Percentiles rank a stretch among this genome's conserved stretches.
Evolutionary conservation across 192 early-diverging fungal genomes (phyloP).

Genomic region (Entophlyctis luteolus): DNA sequence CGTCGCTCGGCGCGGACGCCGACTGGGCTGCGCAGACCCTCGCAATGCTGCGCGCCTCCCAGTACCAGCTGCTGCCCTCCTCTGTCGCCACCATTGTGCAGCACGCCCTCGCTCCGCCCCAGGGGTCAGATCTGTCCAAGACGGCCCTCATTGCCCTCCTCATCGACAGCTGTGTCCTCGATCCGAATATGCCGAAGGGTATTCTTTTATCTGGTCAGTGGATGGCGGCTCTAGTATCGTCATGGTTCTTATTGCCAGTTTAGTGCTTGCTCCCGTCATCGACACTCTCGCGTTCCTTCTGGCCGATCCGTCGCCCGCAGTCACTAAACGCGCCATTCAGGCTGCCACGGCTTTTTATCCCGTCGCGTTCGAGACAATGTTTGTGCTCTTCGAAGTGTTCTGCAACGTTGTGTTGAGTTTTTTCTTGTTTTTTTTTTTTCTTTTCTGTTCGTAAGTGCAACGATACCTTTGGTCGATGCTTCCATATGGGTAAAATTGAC

Average conservation of each 20-base stretch:
- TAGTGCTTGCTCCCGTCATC: conserved; percentile 9
- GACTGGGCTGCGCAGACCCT: conserved; percentile 4
- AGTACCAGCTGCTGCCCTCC: conserved; percentile 9
- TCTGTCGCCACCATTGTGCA: conserved; percentile 12
- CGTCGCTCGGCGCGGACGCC: too few species aligned
- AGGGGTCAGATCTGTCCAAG: not conserved
- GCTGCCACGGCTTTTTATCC: not conserved
- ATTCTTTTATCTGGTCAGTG: conserved; percentile 1
- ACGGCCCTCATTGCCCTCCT: not conserved
- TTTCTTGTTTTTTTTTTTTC: too few species aligned
- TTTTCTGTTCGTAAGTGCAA: not conserved
- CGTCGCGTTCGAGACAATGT: conserved; percentile 12
- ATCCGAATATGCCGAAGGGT: conserved; percentile 1
- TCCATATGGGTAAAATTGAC: conserved; percentile 8
- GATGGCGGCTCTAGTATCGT: not conserved
- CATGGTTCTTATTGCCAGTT: not conserved
- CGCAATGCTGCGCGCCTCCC: not conserved
- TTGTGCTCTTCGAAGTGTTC: not conserved
- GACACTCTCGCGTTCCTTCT: conserved; percentile 17
- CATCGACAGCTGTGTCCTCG: not conserved
- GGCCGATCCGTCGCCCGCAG: not conserved
- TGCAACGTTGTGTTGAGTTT: too few species aligned
- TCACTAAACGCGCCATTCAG: not conserved
- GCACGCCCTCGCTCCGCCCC: conserved; percentile 2
- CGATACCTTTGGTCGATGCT: conserved; percentile 6